Conservation (phyloP, 805 yeast genomes). For the Candida succiphila region DNA sequence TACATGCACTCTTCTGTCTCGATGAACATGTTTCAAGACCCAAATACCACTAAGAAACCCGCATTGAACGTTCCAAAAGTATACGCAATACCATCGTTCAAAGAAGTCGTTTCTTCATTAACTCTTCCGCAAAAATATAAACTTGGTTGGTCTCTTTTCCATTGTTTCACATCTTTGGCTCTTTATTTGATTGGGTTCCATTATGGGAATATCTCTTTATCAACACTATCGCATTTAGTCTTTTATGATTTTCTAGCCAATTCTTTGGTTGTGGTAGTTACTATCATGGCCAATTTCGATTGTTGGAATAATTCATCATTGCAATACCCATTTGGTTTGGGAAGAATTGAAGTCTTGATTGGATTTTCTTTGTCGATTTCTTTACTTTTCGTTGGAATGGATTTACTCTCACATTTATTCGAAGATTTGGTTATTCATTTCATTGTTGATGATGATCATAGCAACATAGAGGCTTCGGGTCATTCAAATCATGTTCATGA, state of each 20-base stretch:
- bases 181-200: constrained; percentile 54
- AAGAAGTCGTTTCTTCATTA: constrained; percentile 55
- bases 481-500: constrained; percentile 22
- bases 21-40: constrained; percentile 90
- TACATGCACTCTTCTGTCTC: constrained; percentile 95
- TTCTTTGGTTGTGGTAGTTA: constrained; percentile 57
- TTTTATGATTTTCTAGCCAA: constrained; percentile 83
- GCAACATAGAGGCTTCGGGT: constrained; percentile 9
- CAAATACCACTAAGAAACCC: constrained; percentile 35
- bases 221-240: constrained; percentile 77
- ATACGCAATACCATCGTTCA: constrained; percentile 62
- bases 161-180: constrained; percentile 40
- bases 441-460: constrained; percentile 19
- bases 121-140: constrained; percentile 47
- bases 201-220: constrained; percentile 47
- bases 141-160: constrained; percentile 49
- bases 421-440: constrained; percentile 56
- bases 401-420: constrained; percentile 73
- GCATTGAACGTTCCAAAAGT: constrained; percentile 52
- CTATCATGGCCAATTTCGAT: constrained; percentile 81
- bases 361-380: constrained; percentile 85
- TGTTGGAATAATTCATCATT: constrained; percentile 82
- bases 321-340: constrained; percentile 85
- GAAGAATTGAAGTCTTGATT: constrained; percentile 79
- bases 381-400: constrained; percentile 84